phyloP scores from a whole-genome alignment of 2,329 filamentous ascomycete species.

The Talaromyces islandicus region DNA sequence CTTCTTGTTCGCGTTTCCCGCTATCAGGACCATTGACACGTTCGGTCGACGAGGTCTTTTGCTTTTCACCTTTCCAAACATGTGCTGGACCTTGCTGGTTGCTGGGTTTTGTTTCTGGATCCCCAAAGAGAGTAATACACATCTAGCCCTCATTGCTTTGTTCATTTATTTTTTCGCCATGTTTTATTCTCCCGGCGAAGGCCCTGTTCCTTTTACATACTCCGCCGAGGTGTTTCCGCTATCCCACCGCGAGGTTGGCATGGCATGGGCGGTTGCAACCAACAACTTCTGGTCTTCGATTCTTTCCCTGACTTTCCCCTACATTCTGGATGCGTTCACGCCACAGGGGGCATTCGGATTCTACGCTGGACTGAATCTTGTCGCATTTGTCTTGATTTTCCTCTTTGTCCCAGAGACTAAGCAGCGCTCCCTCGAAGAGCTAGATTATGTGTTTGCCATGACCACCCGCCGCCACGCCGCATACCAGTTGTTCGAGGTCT shows the following conservation, averaged over 20 bases:
- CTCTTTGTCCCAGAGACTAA: slow-evolving; percentile 49
- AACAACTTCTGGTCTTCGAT: slow-evolving; percentile 38
- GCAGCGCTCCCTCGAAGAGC: slow-evolving; percentile 46
- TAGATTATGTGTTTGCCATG: slow-evolving; percentile 50
- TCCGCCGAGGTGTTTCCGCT: slow-evolving; percentile 52
- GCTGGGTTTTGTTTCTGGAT: slow-evolving; percentile 56
- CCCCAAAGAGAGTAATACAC: slow-evolving; percentile 33
- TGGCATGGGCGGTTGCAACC: slow-evolving; percentile 32
- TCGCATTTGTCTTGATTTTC: slow-evolving; percentile 55
- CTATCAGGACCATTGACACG: slow-evolving; percentile 62
- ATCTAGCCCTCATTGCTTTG: slow-evolving; percentile 51
- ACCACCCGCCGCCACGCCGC: slow-evolving; percentile 48
- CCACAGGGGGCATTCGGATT: slow-evolving; percentile 51
- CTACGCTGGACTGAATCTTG: slow-evolving; percentile 51
- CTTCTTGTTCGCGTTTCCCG: slow-evolving; percentile 59
- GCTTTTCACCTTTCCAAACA: slow-evolving; percentile 62
- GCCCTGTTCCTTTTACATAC: slow-evolving; percentile 49
- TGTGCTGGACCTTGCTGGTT: slow-evolving; percentile 61
- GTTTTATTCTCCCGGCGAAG: slow-evolving; percentile 61
- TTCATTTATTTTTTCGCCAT: slow-evolving; percentile 62
- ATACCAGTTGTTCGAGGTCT: slow-evolving; percentile 48
- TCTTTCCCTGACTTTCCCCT: slow-evolving; percentile 40
- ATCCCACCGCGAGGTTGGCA: slow-evolving; percentile 46
- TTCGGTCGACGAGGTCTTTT: slow-evolving; percentile 58
- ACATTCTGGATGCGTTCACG: slow-evolving; percentile 38